phyloP scores from a whole-genome alignment of 2,329 filamentous ascomycete species.

The Botrytis fragariae region DNA sequence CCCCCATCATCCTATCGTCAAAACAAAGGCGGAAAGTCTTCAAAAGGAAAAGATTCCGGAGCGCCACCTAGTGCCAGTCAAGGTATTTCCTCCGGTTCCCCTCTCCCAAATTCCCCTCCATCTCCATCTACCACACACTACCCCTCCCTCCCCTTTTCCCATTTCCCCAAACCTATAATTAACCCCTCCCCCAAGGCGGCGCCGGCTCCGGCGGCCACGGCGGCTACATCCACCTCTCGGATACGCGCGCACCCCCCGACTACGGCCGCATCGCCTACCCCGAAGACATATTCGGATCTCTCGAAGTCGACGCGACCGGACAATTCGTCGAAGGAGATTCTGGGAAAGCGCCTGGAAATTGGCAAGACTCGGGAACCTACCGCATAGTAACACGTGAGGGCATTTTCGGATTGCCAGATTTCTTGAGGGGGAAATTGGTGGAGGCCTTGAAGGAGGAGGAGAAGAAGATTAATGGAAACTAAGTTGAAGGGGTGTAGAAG shows the following conservation, averaged over 20 bases:
- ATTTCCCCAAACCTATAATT: constrained; percentile 23
- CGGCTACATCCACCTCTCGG: constrained; percentile 64
- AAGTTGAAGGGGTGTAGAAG: constrained; percentile 24
- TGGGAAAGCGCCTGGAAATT: constrained; percentile 43
- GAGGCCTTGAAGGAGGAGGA: constrained; percentile 54
- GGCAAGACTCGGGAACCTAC: constrained; percentile 61
- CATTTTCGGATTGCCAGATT: constrained; percentile 57
- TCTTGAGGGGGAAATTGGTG: constrained; percentile 53
- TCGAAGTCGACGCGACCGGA: constrained; percentile 60
- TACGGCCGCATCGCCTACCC: constrained; percentile 68
- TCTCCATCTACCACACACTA: neutral
- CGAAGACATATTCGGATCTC: constrained; percentile 67
- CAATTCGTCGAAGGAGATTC: constrained; percentile 42
- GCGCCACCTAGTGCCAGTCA: constrained; percentile 49
- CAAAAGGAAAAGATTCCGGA: constrained; percentile 1
- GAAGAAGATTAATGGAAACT: constrained; percentile 26
- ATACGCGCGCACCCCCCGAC: constrained; percentile 61
- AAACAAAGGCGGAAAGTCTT: neutral
- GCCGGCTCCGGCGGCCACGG: constrained; percentile 58
- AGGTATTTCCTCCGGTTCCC: constrained; percentile 43
- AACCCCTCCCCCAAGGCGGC: constrained; percentile 44
- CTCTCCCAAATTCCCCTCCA: too few relatives aligned
- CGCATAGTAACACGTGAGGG: constrained; percentile 63
- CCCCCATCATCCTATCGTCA: neutral
- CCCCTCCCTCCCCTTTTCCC: too few relatives aligned